These are phyloP conservation scores for Phialophora verrucosa DNA, from an alignment of 2,329 filamentous ascomycete genomes.

Conservation along the genomic window DNA sequence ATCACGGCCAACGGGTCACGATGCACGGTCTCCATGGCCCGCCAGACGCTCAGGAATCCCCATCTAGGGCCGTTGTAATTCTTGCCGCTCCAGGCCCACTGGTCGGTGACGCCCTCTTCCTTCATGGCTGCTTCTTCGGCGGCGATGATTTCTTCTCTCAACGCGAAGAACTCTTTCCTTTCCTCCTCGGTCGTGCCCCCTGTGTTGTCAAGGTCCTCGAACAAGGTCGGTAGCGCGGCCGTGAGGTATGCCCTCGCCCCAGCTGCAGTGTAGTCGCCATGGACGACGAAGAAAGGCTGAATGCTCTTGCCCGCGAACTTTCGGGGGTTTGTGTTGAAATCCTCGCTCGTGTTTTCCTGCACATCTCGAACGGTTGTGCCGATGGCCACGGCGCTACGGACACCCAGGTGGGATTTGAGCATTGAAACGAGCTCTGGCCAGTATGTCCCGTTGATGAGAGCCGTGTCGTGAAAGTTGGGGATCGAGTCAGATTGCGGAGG, in stretches of 20 bases:
- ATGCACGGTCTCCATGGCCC: constrained; percentile 38
- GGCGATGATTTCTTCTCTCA: constrained; percentile 16
- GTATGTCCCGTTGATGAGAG: constrained; percentile 11
- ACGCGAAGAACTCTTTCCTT: constrained; percentile 12
- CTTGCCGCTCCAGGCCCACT: constrained; percentile 23
- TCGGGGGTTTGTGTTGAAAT: constrained; percentile 12
- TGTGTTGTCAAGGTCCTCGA: constrained; percentile 21
- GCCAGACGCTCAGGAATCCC: constrained; percentile 39
- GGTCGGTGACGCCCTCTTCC: constrained; percentile 17
- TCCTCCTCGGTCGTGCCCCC: constrained; percentile 16
- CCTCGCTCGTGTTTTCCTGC: not conserved
- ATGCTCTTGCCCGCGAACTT: not conserved
- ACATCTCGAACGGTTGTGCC: constrained; percentile 21
- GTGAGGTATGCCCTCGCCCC: constrained; percentile 18
- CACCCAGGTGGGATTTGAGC: constrained; percentile 14
- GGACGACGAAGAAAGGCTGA: constrained; percentile 25
- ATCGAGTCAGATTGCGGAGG: constrained; percentile 12
- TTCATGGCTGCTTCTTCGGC: constrained; percentile 23
- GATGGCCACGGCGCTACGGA: constrained; percentile 17
- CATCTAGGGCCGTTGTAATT: constrained; percentile 26
- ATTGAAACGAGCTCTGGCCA: constrained; percentile 23
- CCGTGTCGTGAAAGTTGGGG: constrained; percentile 23
- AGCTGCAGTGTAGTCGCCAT: constrained; percentile 23
- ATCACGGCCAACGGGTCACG: constrained; percentile 38
- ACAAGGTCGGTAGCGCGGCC: constrained; percentile 20